phyloP scores from a whole-genome alignment of 2,329 filamentous ascomycete species.

The Lasiodiplodia sp. region DNA sequence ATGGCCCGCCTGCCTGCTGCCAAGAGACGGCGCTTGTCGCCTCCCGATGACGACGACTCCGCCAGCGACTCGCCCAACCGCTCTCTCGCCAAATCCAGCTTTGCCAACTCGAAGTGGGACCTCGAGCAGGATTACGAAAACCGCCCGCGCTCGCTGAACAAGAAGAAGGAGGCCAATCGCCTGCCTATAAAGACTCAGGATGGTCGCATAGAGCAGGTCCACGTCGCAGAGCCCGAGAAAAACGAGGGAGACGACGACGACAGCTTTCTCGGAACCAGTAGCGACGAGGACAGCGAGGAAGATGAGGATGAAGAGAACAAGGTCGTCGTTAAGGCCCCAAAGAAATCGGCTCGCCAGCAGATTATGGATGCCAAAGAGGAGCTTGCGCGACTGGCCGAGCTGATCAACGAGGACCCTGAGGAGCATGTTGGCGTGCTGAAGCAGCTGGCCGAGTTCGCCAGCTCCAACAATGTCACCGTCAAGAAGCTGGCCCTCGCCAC shows the following conservation, averaged over 20 bases:
- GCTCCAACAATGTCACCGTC: constrained; percentile 73
- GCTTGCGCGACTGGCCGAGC: constrained; percentile 78
- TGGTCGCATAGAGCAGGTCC: constrained; percentile 69
- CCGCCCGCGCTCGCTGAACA: constrained; percentile 75
- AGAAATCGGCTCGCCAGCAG: constrained; percentile 77
- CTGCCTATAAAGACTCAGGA: constrained; percentile 88
- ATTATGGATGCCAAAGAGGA: constrained; percentile 91
- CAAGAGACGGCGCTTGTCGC: constrained; percentile 48
- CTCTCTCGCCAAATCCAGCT: constrained; percentile 54
- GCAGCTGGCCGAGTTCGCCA: constrained; percentile 75
- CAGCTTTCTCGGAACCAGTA: constrained; percentile 68
- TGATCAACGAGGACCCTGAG: constrained; percentile 91
- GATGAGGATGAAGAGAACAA: constrained; percentile 50
- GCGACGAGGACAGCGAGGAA: constrained; percentile 58
- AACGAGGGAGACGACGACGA: constrained; percentile 66
- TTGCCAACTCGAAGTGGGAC: constrained; percentile 83
- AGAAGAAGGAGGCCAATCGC: constrained; percentile 74
- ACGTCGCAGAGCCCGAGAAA: constrained; percentile 40
- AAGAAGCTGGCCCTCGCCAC: constrained; percentile 87
- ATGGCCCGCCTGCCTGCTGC: constrained; percentile 47
- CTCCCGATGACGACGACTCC: constrained; percentile 37
- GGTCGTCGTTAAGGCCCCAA: constrained; percentile 62
- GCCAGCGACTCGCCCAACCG: constrained; percentile 27
- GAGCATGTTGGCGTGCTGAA: constrained; percentile 85
- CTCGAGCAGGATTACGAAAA: constrained; percentile 91